Evolutionary conservation across 768 basidiomycete genomes (phyloP), one percentile per base, ranked within the genome.

Genomic region (Amanita polypyramis): DNA sequence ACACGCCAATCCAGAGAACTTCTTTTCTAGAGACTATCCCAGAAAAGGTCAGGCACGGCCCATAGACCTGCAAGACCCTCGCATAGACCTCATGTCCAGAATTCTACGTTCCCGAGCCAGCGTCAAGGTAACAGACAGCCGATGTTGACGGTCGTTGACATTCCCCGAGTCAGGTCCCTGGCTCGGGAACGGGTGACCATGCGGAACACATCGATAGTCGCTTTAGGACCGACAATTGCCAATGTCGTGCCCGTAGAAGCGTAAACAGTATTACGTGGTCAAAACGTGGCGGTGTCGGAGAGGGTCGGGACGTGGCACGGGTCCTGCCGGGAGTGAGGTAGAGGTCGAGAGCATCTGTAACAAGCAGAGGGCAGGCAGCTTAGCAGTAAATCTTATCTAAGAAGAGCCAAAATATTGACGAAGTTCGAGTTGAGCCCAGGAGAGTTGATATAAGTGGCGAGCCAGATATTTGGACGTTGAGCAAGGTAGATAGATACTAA

Each of bases 91-190:
- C 9, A 47, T 5, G 41, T 48, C 47, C 15, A 21, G 47, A 48
- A 41, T 40, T 48, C 47, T 27, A 41, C 39, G 51, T 52, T 52
- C 51, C 51, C 51, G 51, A 52, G 51, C 37, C 46, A 52, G 17
- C 34, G n/a, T 27, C 47, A 48, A 21, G 20, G n/a, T 2, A n/a
- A 48, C 38, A 14, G 2, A n/a, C 9, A 47, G 11, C 37, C n/a
- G 10, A 10, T 39, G 21, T 23, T 33, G 33, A 45, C 20, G 19
- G 5, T 7, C 17, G 11, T 35, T 42, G 47, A 49, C 49, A 20
- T 47, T 49, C 51, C 51, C 51, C 41, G 47, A 52, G 41, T 52
- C 51, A 49, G 34, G 19, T 2, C n/a, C 1, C 37, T 47, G 50
- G 33, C 50, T 45, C 37, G 45, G 50, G 49, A 50, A 50, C 49